Evolutionary conservation across 805 yeast genomes (phyloP).

Genomic region (Scheffersomyces coipomensis): DNA sequence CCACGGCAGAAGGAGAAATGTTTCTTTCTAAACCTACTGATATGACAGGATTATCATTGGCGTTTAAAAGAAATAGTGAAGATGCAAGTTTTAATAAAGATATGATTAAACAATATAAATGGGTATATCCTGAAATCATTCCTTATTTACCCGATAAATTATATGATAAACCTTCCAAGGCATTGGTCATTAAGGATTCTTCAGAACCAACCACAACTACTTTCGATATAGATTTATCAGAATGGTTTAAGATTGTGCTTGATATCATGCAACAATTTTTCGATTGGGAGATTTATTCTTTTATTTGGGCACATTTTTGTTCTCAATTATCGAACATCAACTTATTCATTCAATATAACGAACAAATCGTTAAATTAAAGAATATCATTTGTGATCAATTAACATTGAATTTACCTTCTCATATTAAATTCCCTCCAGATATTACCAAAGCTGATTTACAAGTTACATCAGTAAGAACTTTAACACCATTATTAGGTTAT

Average conservation of each 20-base stretch:
- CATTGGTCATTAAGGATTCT: not conserved
- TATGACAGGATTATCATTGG: constrained; percentile 64
- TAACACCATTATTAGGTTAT: constrained; percentile 64
- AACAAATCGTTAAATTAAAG: constrained; percentile 40
- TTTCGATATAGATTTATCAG: constrained; percentile 38
- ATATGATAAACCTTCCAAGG: constrained; percentile 35
- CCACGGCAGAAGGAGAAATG: constrained; percentile 42
- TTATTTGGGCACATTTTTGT: constrained; percentile 63
- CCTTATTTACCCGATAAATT: constrained; percentile 45
- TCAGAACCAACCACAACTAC: no score
- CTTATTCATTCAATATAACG: constrained; percentile 43
- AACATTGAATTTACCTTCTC: constrained; percentile 45
- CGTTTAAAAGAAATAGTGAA: constrained; percentile 50
- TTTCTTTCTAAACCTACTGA: constrained; percentile 55
- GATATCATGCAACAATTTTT: constrained; percentile 50
- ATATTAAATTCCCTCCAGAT: constrained; percentile 38
- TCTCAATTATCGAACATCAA: constrained; percentile 62
- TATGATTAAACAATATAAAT: constrained; percentile 22
- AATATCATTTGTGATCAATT: constrained; percentile 59
- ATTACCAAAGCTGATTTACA: constrained; percentile 61
- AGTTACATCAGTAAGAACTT: constrained; percentile 59
- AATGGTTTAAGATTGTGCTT: constrained; percentile 52
- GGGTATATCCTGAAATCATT: constrained; percentile 63
- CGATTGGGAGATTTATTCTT: constrained; percentile 73
- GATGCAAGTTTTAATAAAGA: constrained; percentile 18